Evolutionary conservation across 106 monocot species (phyloP), one percentile per base, ranked within the genome.

Genomic region (Vanilla planifolia): DNA sequence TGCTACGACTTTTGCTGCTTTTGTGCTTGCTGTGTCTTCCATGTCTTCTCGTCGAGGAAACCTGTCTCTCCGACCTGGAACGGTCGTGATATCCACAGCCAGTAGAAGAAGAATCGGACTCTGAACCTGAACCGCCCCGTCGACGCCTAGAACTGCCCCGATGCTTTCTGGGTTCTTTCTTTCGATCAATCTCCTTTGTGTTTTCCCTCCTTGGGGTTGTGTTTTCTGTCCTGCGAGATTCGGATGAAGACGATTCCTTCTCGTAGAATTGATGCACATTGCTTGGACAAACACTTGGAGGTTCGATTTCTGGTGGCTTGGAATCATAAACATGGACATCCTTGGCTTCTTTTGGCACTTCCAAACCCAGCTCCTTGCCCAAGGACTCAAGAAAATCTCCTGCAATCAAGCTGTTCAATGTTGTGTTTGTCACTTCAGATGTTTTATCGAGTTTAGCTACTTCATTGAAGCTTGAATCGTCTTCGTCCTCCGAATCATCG

Each of bases 371-470:
- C 65, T 98, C 90, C 71, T 85, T 91, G 46, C 96, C 91, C 42
- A 98, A 59, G 14, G 96, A 91, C 66, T 98, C 84, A 6, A 98
- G 73, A 60, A 98, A 98, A 82, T 98, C 91, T 17, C 84, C 90
- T 1, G 91, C 96, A 55, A 91, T 73, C 69, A 98, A 59, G 60
- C 86, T 83, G 51, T 98, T 98, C 41, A 91, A 70, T 52, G 91
- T 77, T 19, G 45, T 84, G 41, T 98, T 98, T 28, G 77, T 87
- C 14, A 76, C 95, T 72, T 90, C 91, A 69, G 61, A 70, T 29
- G 79, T 86, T 64, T 83, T 81, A 27, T 75, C 67, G 8, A 63
- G 70, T 48, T 74, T 68, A 26, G 19, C 8, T 64, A 1, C 55
- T 64, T 63, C 33, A 33, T 73, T 62, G n/a, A 53, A 53, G 10